Base-by-base conservation (phyloP, 1,139 yeast genomes). In the Pneumocystis wakefieldiae region DNA sequence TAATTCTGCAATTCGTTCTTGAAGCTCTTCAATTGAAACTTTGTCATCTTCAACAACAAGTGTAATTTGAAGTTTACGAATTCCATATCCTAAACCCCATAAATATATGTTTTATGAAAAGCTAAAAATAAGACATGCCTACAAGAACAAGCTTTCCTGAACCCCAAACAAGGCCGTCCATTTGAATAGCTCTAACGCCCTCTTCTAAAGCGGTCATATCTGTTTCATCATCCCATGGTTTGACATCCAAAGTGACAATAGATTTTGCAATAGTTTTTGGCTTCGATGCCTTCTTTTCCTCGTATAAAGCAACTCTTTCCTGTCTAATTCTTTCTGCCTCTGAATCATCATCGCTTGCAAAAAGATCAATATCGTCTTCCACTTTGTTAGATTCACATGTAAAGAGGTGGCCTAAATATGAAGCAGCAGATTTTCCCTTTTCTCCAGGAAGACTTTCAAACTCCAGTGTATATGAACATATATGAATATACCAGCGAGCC, bases 141-240 rank as follows among this genome's bases (percentile, higher is more conserved):
- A 94, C 95, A 76, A 96, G 91, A 72, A 92, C 83, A 81, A 84
- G 90, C 81, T 87, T 92, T 83, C 82, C 86, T 75, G 94, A 97
- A 87, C 99, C 99, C 98, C 98, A 92, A 71, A 79, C 80, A 76
- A 94, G 87, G 84, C 99, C 99, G 63, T 91, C 97, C 80, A 80
- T 78, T 76, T 84, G 86, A 73, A 91, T 78, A 71, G 81, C 76
- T 84, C 89, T 90, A 75, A 90, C 97, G 78, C 84, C 83, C 67
- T 85, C 91, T 73, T 88, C 79, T 80, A 92, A 77, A 78, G 85
- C 85, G 67, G 92, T 95, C 77, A 94, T 83, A 77, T 91, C 85
- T 71, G 98, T 92, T 83, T 92, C 97, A 75, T 92, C 97, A 80
- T 92, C 98, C 98, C 98, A 92, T 80, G 97, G 97, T 86, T 92